phyloP scores from a whole-genome alignment of 129 eudicot species.

The Oenanthe sinensis region DNA sequence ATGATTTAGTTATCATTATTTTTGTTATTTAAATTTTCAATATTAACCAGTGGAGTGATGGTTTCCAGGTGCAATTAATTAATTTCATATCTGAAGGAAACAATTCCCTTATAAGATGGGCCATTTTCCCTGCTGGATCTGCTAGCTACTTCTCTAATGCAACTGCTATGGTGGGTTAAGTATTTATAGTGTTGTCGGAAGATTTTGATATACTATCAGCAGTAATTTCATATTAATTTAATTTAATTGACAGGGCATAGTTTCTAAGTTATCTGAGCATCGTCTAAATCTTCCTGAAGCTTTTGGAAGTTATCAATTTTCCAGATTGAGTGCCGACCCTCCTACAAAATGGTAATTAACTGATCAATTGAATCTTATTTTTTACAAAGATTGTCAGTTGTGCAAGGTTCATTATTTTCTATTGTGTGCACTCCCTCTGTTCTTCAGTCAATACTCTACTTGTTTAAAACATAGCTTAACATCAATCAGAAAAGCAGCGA shows the following conservation, averaged over 20 bases:
- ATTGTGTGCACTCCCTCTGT: neutral
- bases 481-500: neutral
- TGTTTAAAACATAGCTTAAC: neutral
- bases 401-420: neutral
- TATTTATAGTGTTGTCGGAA: slow-evolving; percentile 1
- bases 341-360: slow-evolving; percentile 44
- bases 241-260: slow-evolving; percentile 38
- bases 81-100: slow-evolving; percentile 45
- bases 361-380: neutral
- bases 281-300: slow-evolving; percentile 62
- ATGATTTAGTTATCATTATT: neutral
- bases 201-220: neutral
- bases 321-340: slow-evolving; percentile 53
- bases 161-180: slow-evolving; percentile 47
- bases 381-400: neutral
- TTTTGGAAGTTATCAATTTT: slow-evolving; percentile 57
- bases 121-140: slow-evolving; percentile 56
- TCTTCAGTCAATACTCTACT: neutral
- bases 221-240: slow-evolving; percentile 3
- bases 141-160: slow-evolving; percentile 40
- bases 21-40: neutral
- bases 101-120: slow-evolving; percentile 55
- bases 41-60: slow-evolving; percentile 1
- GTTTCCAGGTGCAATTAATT: slow-evolving; percentile 58
- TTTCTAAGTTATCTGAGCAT: slow-evolving; percentile 57